phyloP scores from a whole-genome alignment of 192 early-diverging fungal genomes.

The Entomortierella parvispora region DNA sequence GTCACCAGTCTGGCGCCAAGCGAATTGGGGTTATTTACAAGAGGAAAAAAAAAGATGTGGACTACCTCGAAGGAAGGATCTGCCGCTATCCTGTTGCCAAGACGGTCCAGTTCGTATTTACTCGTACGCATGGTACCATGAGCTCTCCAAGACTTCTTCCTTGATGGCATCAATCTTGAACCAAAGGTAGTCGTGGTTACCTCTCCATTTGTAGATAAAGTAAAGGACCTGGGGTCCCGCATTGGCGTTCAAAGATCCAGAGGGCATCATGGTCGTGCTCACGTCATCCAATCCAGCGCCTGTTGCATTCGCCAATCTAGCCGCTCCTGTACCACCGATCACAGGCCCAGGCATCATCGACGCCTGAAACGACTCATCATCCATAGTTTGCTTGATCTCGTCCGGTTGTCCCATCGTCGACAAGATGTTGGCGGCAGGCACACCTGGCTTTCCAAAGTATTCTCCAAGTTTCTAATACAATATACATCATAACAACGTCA shows the following conservation, averaged over 20 bases:
- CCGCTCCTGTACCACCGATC: conserved; percentile 14
- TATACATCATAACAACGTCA: not conserved
- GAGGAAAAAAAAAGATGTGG: no score
- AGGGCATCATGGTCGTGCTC: conserved; percentile 44
- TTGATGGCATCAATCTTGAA: conserved; percentile 56
- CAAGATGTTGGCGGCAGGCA: conserved; percentile 54
- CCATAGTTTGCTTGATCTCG: conserved; percentile 54
- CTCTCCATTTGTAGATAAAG: conserved; percentile 51
- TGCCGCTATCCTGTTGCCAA: no score
- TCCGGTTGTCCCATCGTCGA: conserved; percentile 59
- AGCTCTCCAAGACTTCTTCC: conserved; percentile 56
- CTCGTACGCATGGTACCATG: conserved; percentile 49
- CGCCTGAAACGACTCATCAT: conserved; percentile 26
- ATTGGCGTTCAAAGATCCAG: conserved; percentile 4
- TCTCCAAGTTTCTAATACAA: conserved; percentile 54
- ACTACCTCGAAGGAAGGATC: no score
- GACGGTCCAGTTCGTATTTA: conserved; percentile 3
- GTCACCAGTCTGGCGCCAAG: no score
- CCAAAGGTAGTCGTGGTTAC: conserved; percentile 56
- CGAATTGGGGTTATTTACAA: no score
- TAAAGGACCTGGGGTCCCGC: conserved; percentile 30
- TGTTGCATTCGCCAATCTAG: not conserved
- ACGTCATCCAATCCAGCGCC: conserved; percentile 37
- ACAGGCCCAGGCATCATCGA: conserved; percentile 39
- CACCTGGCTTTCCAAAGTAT: conserved; percentile 55